Evolutionary conservation across 306 rosid species (phyloP).

Genomic region (Dalbergia oliveri): DNA sequence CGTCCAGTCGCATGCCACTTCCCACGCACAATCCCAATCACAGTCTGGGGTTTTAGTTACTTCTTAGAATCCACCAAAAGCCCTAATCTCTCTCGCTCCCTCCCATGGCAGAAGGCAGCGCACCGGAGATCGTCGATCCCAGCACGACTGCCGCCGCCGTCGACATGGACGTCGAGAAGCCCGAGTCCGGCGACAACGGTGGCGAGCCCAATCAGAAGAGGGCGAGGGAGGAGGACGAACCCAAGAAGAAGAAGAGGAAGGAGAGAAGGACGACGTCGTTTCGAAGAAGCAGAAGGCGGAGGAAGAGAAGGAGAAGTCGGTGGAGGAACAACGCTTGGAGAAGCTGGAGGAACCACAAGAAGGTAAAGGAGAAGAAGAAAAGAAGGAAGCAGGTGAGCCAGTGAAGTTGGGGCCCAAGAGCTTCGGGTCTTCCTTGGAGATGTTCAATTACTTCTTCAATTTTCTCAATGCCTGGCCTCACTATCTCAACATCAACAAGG

Average conservation of each 20-base stretch:
- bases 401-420: constrained; percentile 62
- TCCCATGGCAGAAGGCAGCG: constrained; percentile 52
- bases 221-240: constrained; percentile 40
- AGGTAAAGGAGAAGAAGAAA: constrained; percentile 22
- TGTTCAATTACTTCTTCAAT: constrained; percentile 73
- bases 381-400: constrained; percentile 32
- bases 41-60: constrained; percentile 48
- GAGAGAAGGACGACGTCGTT: constrained; percentile 15
- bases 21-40: neutral
- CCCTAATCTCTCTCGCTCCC: neutral
- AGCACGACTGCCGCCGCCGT: constrained; percentile 16
- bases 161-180: constrained; percentile 54
- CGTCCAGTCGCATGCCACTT: neutral
- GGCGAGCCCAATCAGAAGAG: constrained; percentile 42
- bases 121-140: constrained; percentile 39
- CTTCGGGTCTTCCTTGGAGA: constrained; percentile 68
- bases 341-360: constrained; percentile 50
- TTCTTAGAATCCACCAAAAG: neutral
- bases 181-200: constrained; percentile 12
- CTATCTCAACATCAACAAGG: constrained; percentile 79
- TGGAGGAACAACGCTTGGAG: constrained; percentile 60
- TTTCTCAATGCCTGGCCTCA: constrained; percentile 86
- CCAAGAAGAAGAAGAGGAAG: constrained; percentile 36
- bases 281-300: constrained; percentile 52
- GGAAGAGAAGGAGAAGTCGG: constrained; percentile 42